phyloP scores from a whole-genome alignment of 202 grass and related monocot species.

The Musa balbisiana region DNA sequence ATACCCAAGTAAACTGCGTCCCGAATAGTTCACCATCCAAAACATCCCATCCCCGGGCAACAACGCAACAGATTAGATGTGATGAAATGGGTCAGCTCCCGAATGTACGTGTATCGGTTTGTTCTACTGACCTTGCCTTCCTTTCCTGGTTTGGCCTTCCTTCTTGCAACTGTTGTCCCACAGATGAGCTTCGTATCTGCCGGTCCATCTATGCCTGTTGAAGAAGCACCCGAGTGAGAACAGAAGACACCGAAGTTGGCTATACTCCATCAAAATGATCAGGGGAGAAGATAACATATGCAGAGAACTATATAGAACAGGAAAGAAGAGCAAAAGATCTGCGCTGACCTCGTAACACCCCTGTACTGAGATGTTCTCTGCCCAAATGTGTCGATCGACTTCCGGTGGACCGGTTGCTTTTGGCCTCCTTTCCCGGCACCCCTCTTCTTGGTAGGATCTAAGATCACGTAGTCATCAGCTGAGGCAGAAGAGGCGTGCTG shows the following conservation, averaged over 20 bases:
- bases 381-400: conserved; percentile 95
- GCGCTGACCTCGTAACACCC: conserved; percentile 77
- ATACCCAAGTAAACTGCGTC: conserved; percentile 94
- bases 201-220: conserved; percentile 94
- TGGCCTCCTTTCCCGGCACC: conserved; percentile 43
- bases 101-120: neutral
- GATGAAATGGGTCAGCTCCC: neutral
- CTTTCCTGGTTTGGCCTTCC: conserved; percentile 95
- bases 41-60: neutral
- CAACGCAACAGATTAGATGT: neutral
- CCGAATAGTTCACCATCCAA: neutral
- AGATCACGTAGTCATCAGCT: conserved; percentile 32
- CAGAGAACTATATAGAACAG: neutral
- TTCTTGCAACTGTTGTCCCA: conserved; percentile 99
- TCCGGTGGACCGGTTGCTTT: conserved; percentile 90
- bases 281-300: too few species aligned
- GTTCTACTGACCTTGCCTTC: conserved; percentile 62
- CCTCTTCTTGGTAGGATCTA: conserved; percentile 60
- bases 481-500: conserved; percentile 24
- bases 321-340: neutral
- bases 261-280: too few species aligned
- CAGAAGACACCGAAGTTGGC: neutral
- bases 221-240: neutral
- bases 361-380: conserved; percentile 94
- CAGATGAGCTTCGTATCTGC: conserved; percentile 91